Evolutionary conservation across 2,329 filamentous ascomycete species (phyloP), one percentile per base, ranked within the genome.

Genomic region (Botrytis hyacinthi): DNA sequence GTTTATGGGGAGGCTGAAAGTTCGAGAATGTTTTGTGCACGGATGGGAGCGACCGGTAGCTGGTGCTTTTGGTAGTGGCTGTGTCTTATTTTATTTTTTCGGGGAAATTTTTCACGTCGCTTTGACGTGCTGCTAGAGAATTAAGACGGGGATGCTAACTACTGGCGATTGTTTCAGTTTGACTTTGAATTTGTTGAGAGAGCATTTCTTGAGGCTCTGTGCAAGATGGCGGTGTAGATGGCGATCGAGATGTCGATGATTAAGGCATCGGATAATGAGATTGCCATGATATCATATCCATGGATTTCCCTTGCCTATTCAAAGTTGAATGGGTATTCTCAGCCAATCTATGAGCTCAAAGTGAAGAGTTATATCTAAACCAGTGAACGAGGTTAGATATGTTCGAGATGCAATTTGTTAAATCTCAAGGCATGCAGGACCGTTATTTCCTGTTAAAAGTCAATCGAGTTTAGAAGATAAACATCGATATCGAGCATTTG

Each of bases 141-240:
- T 42, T 68, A 37, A 35, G 32, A 37, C 32, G 29, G 32, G 44
- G 9, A 3, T 37, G n/a, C 35, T 68, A 68, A 29, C 51, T 14
- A 40, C 26, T 54, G 32, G 46, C 46, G 32, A 20, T 29, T 40
- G 65, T 54, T 68, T 54, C 65, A 54, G 22, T 26, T 68, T 16
- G 46, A 54, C 35, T 40, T 54, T 51, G 32, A 7, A 29, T 68
- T 40, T 29, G 46, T 68, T 29, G 32, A 22, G 35, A 20, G 46
- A 54, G 26, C 4, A 22, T 29, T 68, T 40, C 29, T 67, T n/a
- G 22, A 68, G 46, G 26, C 29, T 57, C 66, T 40, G 35, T 68
- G 66, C 66, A 68, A 57, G 48, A 68, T 68, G 66, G 48, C 48
- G 66, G 66, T 68, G 66, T 57, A 42, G 48, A 57, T 57, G 26